A percentile compares a stretch with the other conserved stretches of the same genome.
Evolutionary conservation across 1,139 yeast genomes (phyloP).

Genomic region (Martiniozyma asiatica): DNA sequence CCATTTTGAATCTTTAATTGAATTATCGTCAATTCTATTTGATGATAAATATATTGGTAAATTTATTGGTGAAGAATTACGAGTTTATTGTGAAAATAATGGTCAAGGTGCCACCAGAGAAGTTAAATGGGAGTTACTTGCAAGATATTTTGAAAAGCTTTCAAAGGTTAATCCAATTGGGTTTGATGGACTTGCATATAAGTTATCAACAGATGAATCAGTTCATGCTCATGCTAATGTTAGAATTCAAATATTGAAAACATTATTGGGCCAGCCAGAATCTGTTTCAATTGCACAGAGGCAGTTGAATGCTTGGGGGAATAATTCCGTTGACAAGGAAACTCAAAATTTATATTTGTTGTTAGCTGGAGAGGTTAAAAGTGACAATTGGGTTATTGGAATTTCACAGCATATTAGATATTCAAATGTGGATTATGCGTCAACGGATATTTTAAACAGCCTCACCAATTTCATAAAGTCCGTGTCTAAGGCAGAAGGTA

Average conservation of each 20-base stretch:
- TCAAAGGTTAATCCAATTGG: slow-evolving; percentile 40
- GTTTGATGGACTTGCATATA: slow-evolving; percentile 46
- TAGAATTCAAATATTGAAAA: no score
- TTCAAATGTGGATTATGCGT: slow-evolving; percentile 1
- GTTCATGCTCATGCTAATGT: slow-evolving; percentile 47
- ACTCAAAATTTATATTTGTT: slow-evolving; percentile 2
- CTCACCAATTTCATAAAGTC: background rate
- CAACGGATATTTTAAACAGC: slow-evolving; percentile 1
- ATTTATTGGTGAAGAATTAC: no score
- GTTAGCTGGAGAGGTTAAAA: slow-evolving; percentile 1
- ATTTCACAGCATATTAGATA: slow-evolving; percentile 2
- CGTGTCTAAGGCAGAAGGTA: no score
- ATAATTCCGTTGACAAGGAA: slow-evolving; percentile 22
- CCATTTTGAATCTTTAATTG: no score
- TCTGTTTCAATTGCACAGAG: no score
- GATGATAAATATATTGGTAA: no score
- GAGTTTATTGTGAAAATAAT: no score
- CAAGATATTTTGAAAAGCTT: slow-evolving; percentile 32
- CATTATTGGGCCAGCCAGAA: no score
- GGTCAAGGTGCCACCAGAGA: no score
- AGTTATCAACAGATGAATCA: slow-evolving; percentile 60
- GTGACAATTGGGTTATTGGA: slow-evolving; percentile 1
- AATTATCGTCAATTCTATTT: no score
- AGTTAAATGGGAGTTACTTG: slow-evolving; percentile 3
- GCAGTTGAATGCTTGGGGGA: slow-evolving; percentile 62